Evolutionary conservation across 2,329 filamentous ascomycete species (phyloP), one percentile per base, ranked within the genome.

Genomic region (Microdochium trichocladiopsis): DNA sequence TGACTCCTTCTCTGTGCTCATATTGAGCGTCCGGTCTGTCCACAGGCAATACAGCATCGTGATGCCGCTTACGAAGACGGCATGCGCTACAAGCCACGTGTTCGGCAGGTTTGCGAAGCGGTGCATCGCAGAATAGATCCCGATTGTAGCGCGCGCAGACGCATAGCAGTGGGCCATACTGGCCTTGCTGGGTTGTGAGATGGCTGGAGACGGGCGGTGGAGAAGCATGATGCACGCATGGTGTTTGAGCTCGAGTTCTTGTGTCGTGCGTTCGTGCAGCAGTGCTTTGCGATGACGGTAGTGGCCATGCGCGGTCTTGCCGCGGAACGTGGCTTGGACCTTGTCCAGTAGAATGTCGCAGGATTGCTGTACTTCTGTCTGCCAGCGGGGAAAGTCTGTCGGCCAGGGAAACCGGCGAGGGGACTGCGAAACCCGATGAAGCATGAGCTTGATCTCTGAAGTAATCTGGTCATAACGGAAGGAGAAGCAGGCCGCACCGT

Each of bases 391-490:
- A 28, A 50, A 21, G 22, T 52, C 45, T 18, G 51, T 31, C 24
- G 51, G 51, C 51, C 51, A 52, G 2, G 51, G 51, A 24, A 52
- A 52, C 11, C 51, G 45, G 16, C 51, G 49, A 2, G 51, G 51
- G 11, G 51, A 25, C 16, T 52, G 51, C 3, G 51, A 48, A 22
- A 52, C 51, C 23, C 51, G 43, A 24, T 52, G 49, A 9, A 52
- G 37, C 51, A 52, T 52, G 51, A 52, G 51, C 25, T 52, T 52
- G 18, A 50, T 52, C 14, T 52, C 51, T 5, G 51, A 28, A 5
- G 51, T 52, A 47, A 52, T 52, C n/a, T 49, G 47, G 22, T 52
- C 51, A 25, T 45, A 50, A 10, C 51, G 47, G 36, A 52, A 52
- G 10, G 49, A 52, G 48, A 52, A 50, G 12, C 36, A 36, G 16